These are phyloP conservation scores for Mrakia hoshinonis DNA, from an alignment of 768 basidiomycete genomes.

Conservation along the genomic window DNA sequence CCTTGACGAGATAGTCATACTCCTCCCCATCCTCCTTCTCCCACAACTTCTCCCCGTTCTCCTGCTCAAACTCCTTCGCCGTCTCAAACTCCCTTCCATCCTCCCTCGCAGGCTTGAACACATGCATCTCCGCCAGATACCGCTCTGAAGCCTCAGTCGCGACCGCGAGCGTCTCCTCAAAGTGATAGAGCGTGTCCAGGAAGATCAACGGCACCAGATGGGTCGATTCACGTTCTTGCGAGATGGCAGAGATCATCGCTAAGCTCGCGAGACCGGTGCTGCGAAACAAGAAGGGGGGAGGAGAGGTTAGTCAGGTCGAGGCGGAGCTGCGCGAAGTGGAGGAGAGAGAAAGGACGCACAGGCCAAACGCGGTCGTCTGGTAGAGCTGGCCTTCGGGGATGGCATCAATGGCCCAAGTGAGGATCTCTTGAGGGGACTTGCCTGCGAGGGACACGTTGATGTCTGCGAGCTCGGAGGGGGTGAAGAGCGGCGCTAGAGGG, in stretches of 20 bases:
- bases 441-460: constrained; percentile 67
- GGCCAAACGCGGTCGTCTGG: constrained; percentile 94
- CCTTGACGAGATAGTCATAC: constrained; percentile 91
- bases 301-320: neutral
- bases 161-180: constrained; percentile 81
- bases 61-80: constrained; percentile 64
- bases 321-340: neutral
- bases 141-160: constrained; percentile 67
- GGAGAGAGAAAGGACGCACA: constrained; percentile 41
- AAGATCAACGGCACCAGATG: constrained; percentile 71
- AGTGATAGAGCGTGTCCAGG: constrained; percentile 93
- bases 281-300: neutral
- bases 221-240: constrained; percentile 40
- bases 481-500: constrained; percentile 35
- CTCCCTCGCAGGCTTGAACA: constrained; percentile 70
- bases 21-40: constrained; percentile 64
- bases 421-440: constrained; percentile 71
- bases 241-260: constrained; percentile 86
- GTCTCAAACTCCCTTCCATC: constrained; percentile 40
- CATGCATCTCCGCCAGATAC: constrained; percentile 64
- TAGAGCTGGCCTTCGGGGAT: constrained; percentile 58
- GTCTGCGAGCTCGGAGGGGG: constrained; percentile 47
- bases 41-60: constrained; percentile 76
- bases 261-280: constrained; percentile 80
- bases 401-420: constrained; percentile 72